Evolutionary conservation across 2,329 filamentous ascomycete species (phyloP).

Genomic region (Hirsutella minnesotensis): DNA sequence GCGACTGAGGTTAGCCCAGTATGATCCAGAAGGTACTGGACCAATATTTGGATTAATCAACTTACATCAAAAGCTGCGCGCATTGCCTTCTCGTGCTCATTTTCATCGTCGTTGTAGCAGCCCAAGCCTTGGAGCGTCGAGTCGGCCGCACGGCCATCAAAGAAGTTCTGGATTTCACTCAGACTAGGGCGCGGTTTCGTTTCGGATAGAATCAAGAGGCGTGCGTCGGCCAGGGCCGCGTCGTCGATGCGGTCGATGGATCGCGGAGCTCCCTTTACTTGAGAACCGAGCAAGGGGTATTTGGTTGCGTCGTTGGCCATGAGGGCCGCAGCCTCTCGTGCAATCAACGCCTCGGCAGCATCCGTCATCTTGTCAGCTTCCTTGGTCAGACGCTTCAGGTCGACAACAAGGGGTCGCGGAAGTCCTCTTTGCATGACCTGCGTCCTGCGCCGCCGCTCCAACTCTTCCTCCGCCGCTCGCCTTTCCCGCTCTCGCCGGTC

Average conservation of each 20-base stretch:
- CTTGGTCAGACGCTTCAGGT: slow-evolving; percentile 57
- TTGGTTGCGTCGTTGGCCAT: slow-evolving; percentile 72
- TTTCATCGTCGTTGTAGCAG: slow-evolving; percentile 67
- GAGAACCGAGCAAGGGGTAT: slow-evolving; percentile 58
- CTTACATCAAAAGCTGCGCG: slow-evolving; percentile 62
- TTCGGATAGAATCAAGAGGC: slow-evolving; percentile 65
- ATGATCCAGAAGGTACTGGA: not conserved
- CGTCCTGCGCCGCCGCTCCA: slow-evolving; percentile 72
- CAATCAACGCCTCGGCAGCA: slow-evolving; percentile 56
- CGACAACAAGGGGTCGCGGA: slow-evolving; percentile 63
- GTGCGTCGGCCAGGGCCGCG: slow-evolving; percentile 58
- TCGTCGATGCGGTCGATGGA: slow-evolving; percentile 58
- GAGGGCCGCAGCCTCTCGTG: slow-evolving; percentile 64
- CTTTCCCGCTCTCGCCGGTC: slow-evolving; percentile 69
- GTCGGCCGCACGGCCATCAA: slow-evolving; percentile 39
- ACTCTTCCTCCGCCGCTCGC: slow-evolving; percentile 59
- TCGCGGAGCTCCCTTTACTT: slow-evolving; percentile 49
- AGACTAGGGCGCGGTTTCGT: slow-evolving; percentile 36
- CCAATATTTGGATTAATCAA: slow-evolving; percentile 8
- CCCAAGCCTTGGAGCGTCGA: slow-evolving; percentile 65
- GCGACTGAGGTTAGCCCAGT: not conserved
- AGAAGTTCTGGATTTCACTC: slow-evolving; percentile 40
- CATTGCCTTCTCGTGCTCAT: slow-evolving; percentile 53
- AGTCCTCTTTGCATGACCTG: slow-evolving; percentile 83
- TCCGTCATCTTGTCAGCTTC: slow-evolving; percentile 49